These are phyloP conservation scores for Parasarocladium wereldwijsianum DNA, from an alignment of 2,329 filamentous ascomycete genomes.

Conservation along the genomic window DNA sequence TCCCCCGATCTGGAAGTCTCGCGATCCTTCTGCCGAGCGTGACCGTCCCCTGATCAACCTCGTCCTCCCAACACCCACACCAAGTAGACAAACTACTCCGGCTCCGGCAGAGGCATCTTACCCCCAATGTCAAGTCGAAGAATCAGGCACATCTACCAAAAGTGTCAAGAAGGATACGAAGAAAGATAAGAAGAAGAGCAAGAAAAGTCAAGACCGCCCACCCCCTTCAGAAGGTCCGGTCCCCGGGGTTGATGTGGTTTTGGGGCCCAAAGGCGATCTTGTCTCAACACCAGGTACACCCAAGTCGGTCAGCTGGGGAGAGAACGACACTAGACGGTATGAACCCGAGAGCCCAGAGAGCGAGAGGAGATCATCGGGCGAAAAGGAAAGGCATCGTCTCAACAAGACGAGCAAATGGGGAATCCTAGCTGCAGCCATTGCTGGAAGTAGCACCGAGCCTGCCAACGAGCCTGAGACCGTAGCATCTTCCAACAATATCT, in stretches of 20 bases:
- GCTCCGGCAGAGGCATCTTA: slow-evolving; percentile 6
- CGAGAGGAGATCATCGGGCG: slow-evolving; percentile 11
- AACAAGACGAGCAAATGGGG: slow-evolving; percentile 34
- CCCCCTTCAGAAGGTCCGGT: slow-evolving; percentile 5
- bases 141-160: slow-evolving; percentile 8
- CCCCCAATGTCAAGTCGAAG: slow-evolving; percentile 4
- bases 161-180: slow-evolving; percentile 5
- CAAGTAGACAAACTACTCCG: slow-evolving; percentile 29
- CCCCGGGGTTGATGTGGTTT: slow-evolving; percentile 12
- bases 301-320: slow-evolving; percentile 49
- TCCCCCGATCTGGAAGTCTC: slow-evolving; percentile 21
- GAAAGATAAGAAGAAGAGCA: slow-evolving; percentile 6
- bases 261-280: slow-evolving; percentile 26
- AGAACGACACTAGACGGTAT: slow-evolving; percentile 50
- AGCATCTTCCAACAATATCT: slow-evolving; percentile 1
- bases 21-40: slow-evolving; percentile 19
- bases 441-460: slow-evolving; percentile 23
- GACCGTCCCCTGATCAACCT: slow-evolving; percentile 45
- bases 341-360: slow-evolving; percentile 43
- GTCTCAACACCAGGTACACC: slow-evolving; percentile 27
- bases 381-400: slow-evolving; percentile 19
- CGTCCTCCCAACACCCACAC: slow-evolving; percentile 42
- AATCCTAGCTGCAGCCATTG: slow-evolving; percentile 33
- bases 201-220: slow-evolving; percentile 7
- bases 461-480: slow-evolving; percentile 17